Evolutionary conservation across 2,329 filamentous ascomycete species (phyloP).

Genomic region (Penicillium olsonii): DNA sequence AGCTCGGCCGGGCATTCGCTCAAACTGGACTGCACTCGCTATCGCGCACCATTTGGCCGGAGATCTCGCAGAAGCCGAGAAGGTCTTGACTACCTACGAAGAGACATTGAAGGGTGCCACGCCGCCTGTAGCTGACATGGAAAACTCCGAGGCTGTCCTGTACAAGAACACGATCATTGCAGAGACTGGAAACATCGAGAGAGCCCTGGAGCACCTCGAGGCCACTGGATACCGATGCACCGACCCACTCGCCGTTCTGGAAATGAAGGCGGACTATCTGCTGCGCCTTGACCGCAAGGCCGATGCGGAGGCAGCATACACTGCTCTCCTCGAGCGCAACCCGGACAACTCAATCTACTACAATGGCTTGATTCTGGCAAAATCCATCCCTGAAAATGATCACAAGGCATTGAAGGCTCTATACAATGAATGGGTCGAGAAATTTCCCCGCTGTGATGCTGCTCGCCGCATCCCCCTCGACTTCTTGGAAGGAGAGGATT

Average conservation of each 20-base stretch:
- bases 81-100: constrained; percentile 87
- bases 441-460: constrained; percentile 81
- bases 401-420: constrained; percentile 67
- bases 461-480: constrained; percentile 84
- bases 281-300: constrained; percentile 72
- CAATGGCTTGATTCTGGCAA: constrained; percentile 68
- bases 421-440: constrained; percentile 80
- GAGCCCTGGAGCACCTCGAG: constrained; percentile 84
- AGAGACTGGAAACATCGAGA: constrained; percentile 78
- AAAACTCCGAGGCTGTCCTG: constrained; percentile 89
- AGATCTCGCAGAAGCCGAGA: constrained; percentile 81
- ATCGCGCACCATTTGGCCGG: constrained; percentile 91
- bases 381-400: constrained; percentile 65
- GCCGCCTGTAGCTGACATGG: constrained; percentile 76
- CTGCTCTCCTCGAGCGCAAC: constrained; percentile 80
- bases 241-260: constrained; percentile 82
- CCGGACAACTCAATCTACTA: constrained; percentile 87
- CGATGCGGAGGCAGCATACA: constrained; percentile 81
- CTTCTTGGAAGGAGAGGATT: constrained; percentile 80
- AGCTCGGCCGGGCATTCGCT: constrained; percentile 74
- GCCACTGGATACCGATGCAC: constrained; percentile 73
- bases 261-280: constrained; percentile 82
- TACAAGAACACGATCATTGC: constrained; percentile 97
- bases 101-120: constrained; percentile 81
- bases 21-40: constrained; percentile 97